Evolutionary conservation across 768 basidiomycete genomes (phyloP), one percentile per base, ranked within the genome.

Genomic region (Leccinum fibrillosum): DNA sequence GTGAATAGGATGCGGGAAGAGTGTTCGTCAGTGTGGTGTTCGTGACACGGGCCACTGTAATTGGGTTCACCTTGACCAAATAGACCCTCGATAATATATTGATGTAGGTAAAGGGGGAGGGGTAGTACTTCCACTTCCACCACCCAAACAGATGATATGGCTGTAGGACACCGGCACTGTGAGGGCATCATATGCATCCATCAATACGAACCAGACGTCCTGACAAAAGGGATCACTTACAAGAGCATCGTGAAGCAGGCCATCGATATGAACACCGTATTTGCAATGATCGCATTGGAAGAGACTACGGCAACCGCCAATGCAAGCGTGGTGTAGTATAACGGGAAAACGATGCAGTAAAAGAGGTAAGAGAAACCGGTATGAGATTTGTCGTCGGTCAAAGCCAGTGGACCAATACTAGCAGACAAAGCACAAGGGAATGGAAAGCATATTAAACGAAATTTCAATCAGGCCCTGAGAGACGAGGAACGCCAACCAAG

Each of bases 401-500:
- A 73, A 76, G 4, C 77, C 78, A 52, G 80, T 75, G 8, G 77
- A 72, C 76, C 77, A 82, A 63, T 77, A 82, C 80, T 79, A 83
- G 66, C 77, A 77, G 48, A 76, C 47, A 67, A 77, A 82, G 66
- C 76, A 76, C 19, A 82, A 6, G 9, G 77, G 70, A 0, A 76
- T 74, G 8, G 68, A 68, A 44, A 75, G 15, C 19, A 79, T 75
- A 57, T 80, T 80, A 68, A 78, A 76, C 15, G 78, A 78, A 2
- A 78, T 47, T 65, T 81, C 80, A 34, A 73, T 72, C 12, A 85
- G 57, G 23, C 85, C 70, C 62, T 82, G 80, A 0, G 84, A 76
- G 1, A 82, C 78, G n/a, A 84, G 59, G 32, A 86, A 72, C 0
- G 83, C 81, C 0, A 81, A 77, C 85, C 85, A 88, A 62, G 75